Evolutionary conservation across 2,329 filamentous ascomycete genomes (phyloP).

Genomic region (Botrytis aclada): DNA sequence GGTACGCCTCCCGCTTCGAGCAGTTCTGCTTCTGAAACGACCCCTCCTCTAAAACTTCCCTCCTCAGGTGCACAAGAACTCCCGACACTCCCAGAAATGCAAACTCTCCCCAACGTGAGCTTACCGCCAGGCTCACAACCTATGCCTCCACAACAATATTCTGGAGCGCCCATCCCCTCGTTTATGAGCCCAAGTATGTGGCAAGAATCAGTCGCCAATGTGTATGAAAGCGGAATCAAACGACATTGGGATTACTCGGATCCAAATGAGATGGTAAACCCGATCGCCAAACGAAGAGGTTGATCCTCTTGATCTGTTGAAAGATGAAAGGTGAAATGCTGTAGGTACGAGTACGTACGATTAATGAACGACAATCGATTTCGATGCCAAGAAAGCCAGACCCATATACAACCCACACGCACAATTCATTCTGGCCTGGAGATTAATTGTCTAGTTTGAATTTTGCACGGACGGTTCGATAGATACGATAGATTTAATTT

Average conservation of each 20-base stretch:
- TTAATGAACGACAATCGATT: neutral
- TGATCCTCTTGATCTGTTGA: neutral
- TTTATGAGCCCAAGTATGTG: conserved; percentile 72
- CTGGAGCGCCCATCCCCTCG: conserved; percentile 50
- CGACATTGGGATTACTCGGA: conserved; percentile 52
- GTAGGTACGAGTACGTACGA: neutral
- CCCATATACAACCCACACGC: neutral
- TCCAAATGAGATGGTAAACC: conserved; percentile 23
- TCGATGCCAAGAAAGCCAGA: neutral
- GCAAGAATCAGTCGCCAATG: conserved; percentile 68
- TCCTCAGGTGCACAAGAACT: conserved; percentile 46
- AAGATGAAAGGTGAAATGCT: neutral
- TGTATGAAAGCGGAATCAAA: conserved; percentile 64
- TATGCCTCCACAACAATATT: conserved; percentile 51
- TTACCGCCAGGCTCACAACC: conserved; percentile 46
- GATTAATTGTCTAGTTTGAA: neutral
- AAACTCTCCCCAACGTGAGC: conserved; percentile 50
- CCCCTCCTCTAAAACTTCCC: conserved; percentile 39
- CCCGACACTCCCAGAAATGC: conserved; percentile 44
- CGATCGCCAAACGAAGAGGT: conserved; percentile 17
- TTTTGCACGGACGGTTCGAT: neutral
- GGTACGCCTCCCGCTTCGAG: conserved; percentile 50
- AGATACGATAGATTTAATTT: neutral
- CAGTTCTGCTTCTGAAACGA: conserved; percentile 38
- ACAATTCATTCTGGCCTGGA: neutral